Conservation (phyloP, 139 green algal genomes). For the Chlorella sp. region DNA sequence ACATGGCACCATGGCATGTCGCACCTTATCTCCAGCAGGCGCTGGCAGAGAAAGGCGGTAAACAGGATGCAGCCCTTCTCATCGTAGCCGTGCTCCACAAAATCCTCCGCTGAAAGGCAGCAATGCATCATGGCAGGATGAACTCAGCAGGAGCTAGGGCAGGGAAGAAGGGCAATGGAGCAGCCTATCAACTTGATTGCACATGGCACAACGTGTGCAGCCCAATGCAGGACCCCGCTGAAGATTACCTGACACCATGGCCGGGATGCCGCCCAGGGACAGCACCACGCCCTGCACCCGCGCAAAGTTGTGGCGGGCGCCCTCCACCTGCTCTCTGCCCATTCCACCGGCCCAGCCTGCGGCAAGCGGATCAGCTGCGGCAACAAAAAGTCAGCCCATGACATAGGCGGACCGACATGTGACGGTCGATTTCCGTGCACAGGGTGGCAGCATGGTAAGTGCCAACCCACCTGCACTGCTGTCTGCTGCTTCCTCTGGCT, state of each 20-base stretch:
- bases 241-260: constrained; percentile 71
- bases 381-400: no score
- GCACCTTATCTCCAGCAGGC: constrained; percentile 76
- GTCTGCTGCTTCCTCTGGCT: background rate
- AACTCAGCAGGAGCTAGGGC: no score
- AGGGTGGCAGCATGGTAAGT: no score
- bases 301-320: constrained; percentile 67
- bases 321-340: background rate
- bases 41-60: constrained; percentile 73
- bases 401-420: no score
- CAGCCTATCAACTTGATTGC: no score
- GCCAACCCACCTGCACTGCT: background rate
- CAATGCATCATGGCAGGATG: no score
- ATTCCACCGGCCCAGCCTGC: background rate
- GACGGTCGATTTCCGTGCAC: no score
- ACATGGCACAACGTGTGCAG: no score
- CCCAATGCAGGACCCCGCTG: no score
- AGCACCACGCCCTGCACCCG: constrained; percentile 54
- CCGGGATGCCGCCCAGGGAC: constrained; percentile 71
- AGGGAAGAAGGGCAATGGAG: no score
- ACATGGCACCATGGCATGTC: no score
- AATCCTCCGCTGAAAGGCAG: constrained; percentile 55
- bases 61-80: constrained; percentile 75
- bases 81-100: constrained; percentile 73
- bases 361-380: background rate